Base-by-base conservation (phyloP, 805 yeast genomes). In the Lipomyces mesembrius region DNA sequence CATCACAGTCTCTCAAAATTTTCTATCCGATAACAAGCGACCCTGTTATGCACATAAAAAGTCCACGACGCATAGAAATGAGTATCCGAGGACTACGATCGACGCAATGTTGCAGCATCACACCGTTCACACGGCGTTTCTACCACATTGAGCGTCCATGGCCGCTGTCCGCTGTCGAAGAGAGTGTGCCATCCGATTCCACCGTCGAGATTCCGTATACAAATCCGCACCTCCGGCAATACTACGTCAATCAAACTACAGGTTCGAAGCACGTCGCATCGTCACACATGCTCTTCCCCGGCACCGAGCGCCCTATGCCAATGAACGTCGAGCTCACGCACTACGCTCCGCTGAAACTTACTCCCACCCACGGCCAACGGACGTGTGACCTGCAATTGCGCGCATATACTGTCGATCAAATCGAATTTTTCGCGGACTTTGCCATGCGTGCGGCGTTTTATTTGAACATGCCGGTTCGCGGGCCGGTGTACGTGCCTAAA, bases 361-460 rank as follows among this genome's bases (percentile, higher is more conserved):
- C 87, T 53, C 80, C 84, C 37, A 86, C 86, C 37, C 85, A 90
- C 73, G 93, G 95, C 3, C 87, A 91, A 76, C 80, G 87, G 66
- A 92, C 89, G 25, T 96, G 96, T n/a, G 89, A 86, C 69, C 75
- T 94, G 55, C 86, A 86, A 57, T 83, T 94, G 72, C 85, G 89
- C 71, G 69, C 78, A 3, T 88, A 85, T 77, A 90, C 88, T 66
- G 83, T 85, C 63, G 86, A 86, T 66, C 89, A 88, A 73, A 77
- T 94, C 68, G 90, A 89, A 58, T 85, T 93, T 71, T 88, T 88
- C 70, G 83, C 90, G 35, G 96, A 94, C 78, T 95, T 95, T 78
- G 91, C 95, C 2, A 81, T 90, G 64, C 86, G 99, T 79, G 92
- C 92, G 0, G 98, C 97, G 0, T 95, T 85, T 77, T 95, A 90